A percentile compares a stretch with the other conserved stretches of the same genome.
phyloP scores from a whole-genome alignment of 495 filamentous ascomycete species.

The Tuber aestivum region DNA sequence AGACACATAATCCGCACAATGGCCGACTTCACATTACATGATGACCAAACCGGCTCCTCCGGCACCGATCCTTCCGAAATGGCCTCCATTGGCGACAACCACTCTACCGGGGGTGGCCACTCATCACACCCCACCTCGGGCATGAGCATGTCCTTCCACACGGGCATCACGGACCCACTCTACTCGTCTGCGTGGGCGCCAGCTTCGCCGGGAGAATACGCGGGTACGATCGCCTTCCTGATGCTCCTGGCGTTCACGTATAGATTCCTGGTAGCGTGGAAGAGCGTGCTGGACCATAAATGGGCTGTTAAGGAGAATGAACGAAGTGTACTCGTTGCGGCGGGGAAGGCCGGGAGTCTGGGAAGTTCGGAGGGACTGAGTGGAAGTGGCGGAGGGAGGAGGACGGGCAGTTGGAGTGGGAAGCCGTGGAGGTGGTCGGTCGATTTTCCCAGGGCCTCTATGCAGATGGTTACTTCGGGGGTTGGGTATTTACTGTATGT shows the following conservation, averaged over 20 bases:
- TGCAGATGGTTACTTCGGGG: slow-evolving; percentile 64
- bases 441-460: slow-evolving; percentile 64
- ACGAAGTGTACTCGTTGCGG: slow-evolving; percentile 17
- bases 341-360: slow-evolving; percentile 47
- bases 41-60: slow-evolving; percentile 10
- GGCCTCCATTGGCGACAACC: slow-evolving; percentile 15
- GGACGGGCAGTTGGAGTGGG: slow-evolving; percentile 40
- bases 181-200: slow-evolving; percentile 73
- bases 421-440: slow-evolving; percentile 72
- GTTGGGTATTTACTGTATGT: slow-evolving; percentile 87
- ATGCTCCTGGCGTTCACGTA: slow-evolving; percentile 51
- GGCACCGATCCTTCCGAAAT: slow-evolving; percentile 2
- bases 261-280: slow-evolving; percentile 63
- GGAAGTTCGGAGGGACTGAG: slow-evolving; percentile 49
- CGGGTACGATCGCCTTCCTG: slow-evolving; percentile 49
- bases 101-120: no score
- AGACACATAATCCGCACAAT: slow-evolving; percentile 22
- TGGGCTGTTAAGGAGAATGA: slow-evolving; percentile 44
- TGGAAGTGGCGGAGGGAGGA: slow-evolving; percentile 57
- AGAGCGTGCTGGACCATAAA: slow-evolving; percentile 52
- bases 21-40: slow-evolving; percentile 35
- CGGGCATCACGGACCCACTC: slow-evolving; percentile 60
- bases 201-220: slow-evolving; percentile 60
- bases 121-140: slow-evolving; percentile 10
- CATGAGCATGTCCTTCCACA: slow-evolving; percentile 59